Conservation (phyloP, 176 grass and related monocot species). For the Ensete glaucum region DNA sequence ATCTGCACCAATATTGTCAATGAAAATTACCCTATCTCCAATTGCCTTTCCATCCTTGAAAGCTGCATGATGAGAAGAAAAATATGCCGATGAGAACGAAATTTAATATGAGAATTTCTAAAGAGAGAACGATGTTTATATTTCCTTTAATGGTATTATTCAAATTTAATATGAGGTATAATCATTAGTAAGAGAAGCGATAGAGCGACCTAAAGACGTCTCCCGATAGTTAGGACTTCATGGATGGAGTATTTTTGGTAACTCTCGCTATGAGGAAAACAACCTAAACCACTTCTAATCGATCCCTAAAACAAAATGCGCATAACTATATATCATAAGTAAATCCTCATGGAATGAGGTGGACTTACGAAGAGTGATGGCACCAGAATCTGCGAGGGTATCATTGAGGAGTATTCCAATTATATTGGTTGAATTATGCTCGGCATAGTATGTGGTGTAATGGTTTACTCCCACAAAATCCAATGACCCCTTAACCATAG, state of each 20-base stretch:
- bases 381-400: slow-evolving; percentile 64
- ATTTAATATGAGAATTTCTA: not conserved
- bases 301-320: not conserved
- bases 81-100: not conserved
- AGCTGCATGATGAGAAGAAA: slow-evolving; percentile 4
- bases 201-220: too few species aligned
- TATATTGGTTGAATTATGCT: slow-evolving; percentile 46
- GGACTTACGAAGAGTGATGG: slow-evolving; percentile 62
- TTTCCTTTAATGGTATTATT: too few species aligned
- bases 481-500: slow-evolving; percentile 63
- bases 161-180: too few species aligned
- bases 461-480: slow-evolving; percentile 98
- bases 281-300: too few species aligned
- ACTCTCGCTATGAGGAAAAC: too few species aligned
- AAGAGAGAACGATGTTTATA: not conserved
- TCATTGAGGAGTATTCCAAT: slow-evolving; percentile 41
- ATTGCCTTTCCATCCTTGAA: slow-evolving; percentile 12
- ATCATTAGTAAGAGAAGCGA: too few species aligned
- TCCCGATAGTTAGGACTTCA: too few species aligned
- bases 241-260: too few species aligned
- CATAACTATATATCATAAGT: not conserved
- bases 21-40: slow-evolving; percentile 8
- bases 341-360: not conserved
- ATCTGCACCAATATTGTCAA: not conserved
- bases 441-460: slow-evolving; percentile 83